Percentiles rank a stretch among this genome's conserved stretches.
Evolutionary conservation across 345 rosid genomes (phyloP).

Genomic region (Raphanus raphanistrum): DNA sequence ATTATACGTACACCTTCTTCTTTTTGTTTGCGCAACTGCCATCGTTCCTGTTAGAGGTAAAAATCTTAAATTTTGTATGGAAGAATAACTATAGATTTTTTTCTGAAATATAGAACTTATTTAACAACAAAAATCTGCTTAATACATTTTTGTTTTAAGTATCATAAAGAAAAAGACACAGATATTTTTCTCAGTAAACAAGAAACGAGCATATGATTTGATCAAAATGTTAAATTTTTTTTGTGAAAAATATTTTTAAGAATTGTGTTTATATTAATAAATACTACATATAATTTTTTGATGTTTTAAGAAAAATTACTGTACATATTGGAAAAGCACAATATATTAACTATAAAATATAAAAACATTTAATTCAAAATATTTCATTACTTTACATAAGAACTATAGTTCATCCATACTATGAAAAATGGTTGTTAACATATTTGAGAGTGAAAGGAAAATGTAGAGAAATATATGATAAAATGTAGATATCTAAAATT

Average conservation of each 20-base stretch:
- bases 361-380: neutral
- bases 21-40: neutral
- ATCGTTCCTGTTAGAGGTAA: neutral
- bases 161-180: neutral
- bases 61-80: neutral
- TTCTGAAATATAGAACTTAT: neutral
- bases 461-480: neutral
- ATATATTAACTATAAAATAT: too few relatives aligned
- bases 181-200: neutral
- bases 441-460: neutral
- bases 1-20: too few relatives aligned
- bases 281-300: too few relatives aligned
- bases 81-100: neutral
- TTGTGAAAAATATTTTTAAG: too few relatives aligned
- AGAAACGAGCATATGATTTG: neutral
- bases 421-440: neutral
- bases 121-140: neutral
- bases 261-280: too few relatives aligned
- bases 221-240: neutral
- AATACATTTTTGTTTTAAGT: too few relatives aligned
- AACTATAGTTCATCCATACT: neutral
- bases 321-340: too few relatives aligned
- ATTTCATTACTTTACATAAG: neutral
- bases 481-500: neutral
- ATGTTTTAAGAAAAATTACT: too few relatives aligned